A percentile compares a stretch with the other conserved stretches of the same genome.
phyloP scores from a whole-genome alignment of 805 yeast species.

The Candida pseudofarinosa region DNA sequence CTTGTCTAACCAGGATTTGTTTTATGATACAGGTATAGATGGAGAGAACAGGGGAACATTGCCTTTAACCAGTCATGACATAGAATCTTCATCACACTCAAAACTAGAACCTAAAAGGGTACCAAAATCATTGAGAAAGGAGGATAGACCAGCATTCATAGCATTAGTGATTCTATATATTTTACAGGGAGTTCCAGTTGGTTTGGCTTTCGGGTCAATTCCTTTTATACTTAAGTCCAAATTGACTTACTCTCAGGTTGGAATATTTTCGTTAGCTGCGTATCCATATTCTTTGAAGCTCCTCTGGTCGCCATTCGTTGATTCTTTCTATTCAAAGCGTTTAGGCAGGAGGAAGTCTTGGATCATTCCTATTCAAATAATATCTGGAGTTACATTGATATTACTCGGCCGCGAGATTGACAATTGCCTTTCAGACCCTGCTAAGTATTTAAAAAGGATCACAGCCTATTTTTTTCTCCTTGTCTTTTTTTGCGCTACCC shows the following conservation, averaged over 20 bases:
- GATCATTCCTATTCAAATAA: conserved; percentile 88
- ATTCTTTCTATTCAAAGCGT: conserved; percentile 64
- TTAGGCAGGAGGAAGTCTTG: conserved; percentile 86
- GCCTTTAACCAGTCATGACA: conserved; percentile 23
- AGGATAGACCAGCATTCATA: conserved; percentile 71
- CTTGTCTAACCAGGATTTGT: conserved; percentile 12
- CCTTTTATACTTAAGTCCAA: conserved; percentile 86
- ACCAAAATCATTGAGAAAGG: conserved; percentile 5
- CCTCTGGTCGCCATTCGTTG: conserved; percentile 95
- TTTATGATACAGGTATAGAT: conserved; percentile 19
- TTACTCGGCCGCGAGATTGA: conserved; percentile 60
- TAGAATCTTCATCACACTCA: conserved; percentile 1
- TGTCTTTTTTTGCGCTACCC: conserved; percentile 91
- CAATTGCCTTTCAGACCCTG: conserved; percentile 46
- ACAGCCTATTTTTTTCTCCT: conserved; percentile 71
- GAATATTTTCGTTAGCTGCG: conserved; percentile 84
- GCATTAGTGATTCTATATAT: conserved; percentile 72
- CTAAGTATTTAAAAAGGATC: conserved; percentile 47
- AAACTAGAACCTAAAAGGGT: conserved; percentile 1
- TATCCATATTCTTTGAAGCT: conserved; percentile 92
- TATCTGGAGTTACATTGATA: conserved; percentile 69
- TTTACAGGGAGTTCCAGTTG: conserved; percentile 95
- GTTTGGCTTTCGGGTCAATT: conserved; percentile 89
- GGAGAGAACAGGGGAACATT: conserved; percentile 34
- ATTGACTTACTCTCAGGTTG: conserved; percentile 83